Percentiles rank a stretch among this genome's conserved stretches.
These are phyloP conservation scores for Yarrowia keelungensis DNA, from an alignment of 805 yeast genomes.

Conservation along the genomic window DNA sequence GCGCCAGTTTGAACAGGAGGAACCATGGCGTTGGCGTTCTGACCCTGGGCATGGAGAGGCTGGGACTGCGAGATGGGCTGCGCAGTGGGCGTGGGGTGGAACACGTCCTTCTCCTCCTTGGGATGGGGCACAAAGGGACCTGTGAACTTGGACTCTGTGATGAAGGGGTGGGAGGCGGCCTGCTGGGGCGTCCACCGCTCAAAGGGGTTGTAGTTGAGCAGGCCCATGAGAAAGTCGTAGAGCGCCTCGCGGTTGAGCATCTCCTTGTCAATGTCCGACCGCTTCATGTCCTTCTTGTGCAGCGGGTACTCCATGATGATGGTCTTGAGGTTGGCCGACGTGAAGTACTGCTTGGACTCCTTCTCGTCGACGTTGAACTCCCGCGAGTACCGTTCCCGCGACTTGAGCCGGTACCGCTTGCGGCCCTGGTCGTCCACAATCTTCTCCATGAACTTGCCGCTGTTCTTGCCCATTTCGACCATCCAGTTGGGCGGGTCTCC, in stretches of 20 bases:
- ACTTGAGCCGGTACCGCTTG: constrained; percentile 55
- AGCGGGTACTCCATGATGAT: constrained; percentile 76
- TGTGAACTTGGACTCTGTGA: constrained; percentile 64
- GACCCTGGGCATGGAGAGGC: constrained; percentile 31
- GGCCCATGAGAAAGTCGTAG: constrained; percentile 77
- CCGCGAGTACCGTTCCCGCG: constrained; percentile 59
- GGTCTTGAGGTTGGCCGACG: constrained; percentile 67
- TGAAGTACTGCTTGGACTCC: constrained; percentile 85
- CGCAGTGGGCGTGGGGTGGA: constrained; percentile 35
- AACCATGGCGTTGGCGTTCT: constrained; percentile 5
- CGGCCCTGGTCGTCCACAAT: constrained; percentile 51
- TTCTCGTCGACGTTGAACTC: constrained; percentile 61
- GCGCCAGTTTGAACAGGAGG: background rate
- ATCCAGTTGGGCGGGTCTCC: constrained; percentile 93
- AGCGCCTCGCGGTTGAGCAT: constrained; percentile 72
- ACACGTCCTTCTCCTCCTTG: constrained; percentile 36
- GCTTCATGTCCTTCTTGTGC: constrained; percentile 43
- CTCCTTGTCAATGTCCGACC: constrained; percentile 66
- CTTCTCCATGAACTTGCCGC: constrained; percentile 70
- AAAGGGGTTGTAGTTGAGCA: constrained; percentile 84
- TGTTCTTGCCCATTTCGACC: constrained; percentile 93
- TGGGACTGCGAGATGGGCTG: constrained; percentile 34
- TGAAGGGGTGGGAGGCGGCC: constrained; percentile 89
- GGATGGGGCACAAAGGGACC: constrained; percentile 52
- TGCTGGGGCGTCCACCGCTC: constrained; percentile 98